Percentiles rank a stretch among this genome's conserved stretches.
Conservation (phyloP, 2,329 filamentous ascomycete genomes). For the Colletotrichum echinochloae region DNA sequence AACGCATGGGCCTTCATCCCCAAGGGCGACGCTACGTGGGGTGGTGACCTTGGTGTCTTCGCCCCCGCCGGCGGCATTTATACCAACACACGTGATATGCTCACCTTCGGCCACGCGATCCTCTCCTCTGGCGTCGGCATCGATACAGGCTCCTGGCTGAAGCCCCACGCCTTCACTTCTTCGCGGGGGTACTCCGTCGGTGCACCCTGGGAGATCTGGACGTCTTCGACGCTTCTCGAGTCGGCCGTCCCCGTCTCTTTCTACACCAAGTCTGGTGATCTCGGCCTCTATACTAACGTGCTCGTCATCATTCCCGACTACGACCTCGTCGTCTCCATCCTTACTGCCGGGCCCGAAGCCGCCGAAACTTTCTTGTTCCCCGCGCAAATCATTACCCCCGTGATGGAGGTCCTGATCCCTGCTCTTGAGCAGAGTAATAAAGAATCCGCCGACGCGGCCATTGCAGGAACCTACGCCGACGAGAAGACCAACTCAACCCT, state of each 20-base stretch:
- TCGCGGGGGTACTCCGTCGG: constrained; percentile 52
- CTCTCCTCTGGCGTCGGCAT: constrained; percentile 54
- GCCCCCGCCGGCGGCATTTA: constrained; percentile 56
- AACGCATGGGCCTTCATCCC: constrained; percentile 51
- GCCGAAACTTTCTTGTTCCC: constrained; percentile 40
- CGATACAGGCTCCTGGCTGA: constrained; percentile 59
- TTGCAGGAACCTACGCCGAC: constrained; percentile 55
- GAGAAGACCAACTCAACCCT: constrained; percentile 55
- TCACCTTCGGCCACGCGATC: constrained; percentile 56
- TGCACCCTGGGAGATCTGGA: constrained; percentile 51
- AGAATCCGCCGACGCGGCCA: constrained; percentile 48
- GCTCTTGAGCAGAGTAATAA: constrained; percentile 58
- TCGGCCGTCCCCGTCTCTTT: constrained; percentile 48
- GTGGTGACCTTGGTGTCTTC: constrained; percentile 50
- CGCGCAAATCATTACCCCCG: constrained; percentile 42
- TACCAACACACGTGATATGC: constrained; percentile 56
- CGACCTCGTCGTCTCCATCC: constrained; percentile 51
- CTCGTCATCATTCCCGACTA: constrained; percentile 53
- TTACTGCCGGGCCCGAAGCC: constrained; percentile 51
- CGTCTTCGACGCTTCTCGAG: constrained; percentile 47
- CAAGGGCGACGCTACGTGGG: constrained; percentile 51
- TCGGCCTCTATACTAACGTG: constrained; percentile 49
- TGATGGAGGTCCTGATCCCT: constrained; percentile 53
- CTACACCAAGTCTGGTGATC: constrained; percentile 51
- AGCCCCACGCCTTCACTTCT: constrained; percentile 55